Conservation (phyloP, 305 asterid genomes). For the Caryopteris hybrid region DNA sequence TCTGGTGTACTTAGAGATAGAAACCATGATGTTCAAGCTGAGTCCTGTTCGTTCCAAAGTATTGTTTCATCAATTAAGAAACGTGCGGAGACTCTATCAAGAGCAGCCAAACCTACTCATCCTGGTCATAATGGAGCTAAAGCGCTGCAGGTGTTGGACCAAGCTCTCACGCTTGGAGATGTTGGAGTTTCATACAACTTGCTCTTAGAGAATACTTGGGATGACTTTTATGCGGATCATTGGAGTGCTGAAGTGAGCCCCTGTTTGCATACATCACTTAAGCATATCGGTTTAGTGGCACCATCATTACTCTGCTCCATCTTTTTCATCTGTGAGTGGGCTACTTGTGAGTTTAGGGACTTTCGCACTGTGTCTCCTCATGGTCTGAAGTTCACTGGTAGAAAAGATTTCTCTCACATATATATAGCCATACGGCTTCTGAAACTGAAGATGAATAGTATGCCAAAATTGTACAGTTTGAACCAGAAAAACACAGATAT, state of each 20-base stretch:
- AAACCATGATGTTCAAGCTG: conserved; percentile 54
- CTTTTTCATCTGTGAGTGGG: conserved; percentile 96
- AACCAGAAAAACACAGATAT: conserved; percentile 35
- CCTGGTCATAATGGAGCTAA: conserved; percentile 74
- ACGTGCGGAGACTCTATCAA: conserved; percentile 73
- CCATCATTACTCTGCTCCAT: conserved; percentile 69
- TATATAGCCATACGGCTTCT: conserved; percentile 77
- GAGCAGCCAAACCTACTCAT: conserved; percentile 67
- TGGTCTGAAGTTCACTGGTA: conserved; percentile 80
- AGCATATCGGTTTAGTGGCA: conserved; percentile 58
- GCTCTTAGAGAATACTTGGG: conserved; percentile 72
- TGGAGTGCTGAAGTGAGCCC: conserved; percentile 88
- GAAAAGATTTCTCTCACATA: conserved; percentile 80
- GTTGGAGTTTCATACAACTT: conserved; percentile 53
- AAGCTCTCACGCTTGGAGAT: conserved; percentile 79
- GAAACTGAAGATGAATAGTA: conserved; percentile 64
- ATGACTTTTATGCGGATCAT: conserved; percentile 66
- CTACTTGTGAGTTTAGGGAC: conserved; percentile 90
- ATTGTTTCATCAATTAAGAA: conserved; percentile 78
- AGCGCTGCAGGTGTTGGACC: conserved; percentile 73
- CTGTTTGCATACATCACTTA: conserved; percentile 68
- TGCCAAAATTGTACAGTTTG: conserved; percentile 37
- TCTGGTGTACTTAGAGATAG: conserved; percentile 53
- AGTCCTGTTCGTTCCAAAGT: conserved; percentile 53
- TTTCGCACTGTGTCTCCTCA: conserved; percentile 64